A percentile compares a stretch with the other conserved stretches of the same genome.
phyloP scores from a whole-genome alignment of 257 asterid genomes.

The Prunella vulgaris region DNA sequence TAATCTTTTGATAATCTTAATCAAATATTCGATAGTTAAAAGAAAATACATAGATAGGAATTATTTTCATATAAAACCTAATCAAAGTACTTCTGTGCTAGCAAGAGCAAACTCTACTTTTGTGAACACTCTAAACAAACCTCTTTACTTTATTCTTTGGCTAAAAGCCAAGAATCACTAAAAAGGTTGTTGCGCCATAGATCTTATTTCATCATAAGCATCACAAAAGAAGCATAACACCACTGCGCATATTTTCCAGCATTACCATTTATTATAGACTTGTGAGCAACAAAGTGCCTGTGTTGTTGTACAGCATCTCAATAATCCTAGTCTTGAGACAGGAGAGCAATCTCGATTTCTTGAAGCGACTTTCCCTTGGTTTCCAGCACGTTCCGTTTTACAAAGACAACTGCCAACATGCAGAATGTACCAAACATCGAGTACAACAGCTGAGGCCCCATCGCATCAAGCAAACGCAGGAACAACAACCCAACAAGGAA shows the following conservation, averaged over 20 bases:
- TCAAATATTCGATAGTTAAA: too few relatives aligned
- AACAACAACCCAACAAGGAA: conserved; percentile 82
- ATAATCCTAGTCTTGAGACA: conserved; percentile 37
- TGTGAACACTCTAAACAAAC: too few relatives aligned
- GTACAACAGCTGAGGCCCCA: conserved; percentile 73
- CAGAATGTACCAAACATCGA: conserved; percentile 66
- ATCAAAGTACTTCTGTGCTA: too few relatives aligned
- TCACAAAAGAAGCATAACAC: too few relatives aligned
- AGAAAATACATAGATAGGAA: too few relatives aligned
- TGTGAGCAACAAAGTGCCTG: background rate
- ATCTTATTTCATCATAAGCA: background rate
- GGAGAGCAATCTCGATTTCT: conserved; percentile 92
- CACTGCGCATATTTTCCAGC: background rate
- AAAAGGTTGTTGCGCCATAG: too few relatives aligned
- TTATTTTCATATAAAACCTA: too few relatives aligned
- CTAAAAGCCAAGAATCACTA: too few relatives aligned
- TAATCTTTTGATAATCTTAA: too few relatives aligned
- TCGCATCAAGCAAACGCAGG: conserved; percentile 70
- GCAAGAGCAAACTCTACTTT: too few relatives aligned
- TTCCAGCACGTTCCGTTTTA: conserved; percentile 72
- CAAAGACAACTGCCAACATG: conserved; percentile 66
- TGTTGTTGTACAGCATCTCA: background rate
- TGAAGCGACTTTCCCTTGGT: conserved; percentile 93
- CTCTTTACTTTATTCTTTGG: too few relatives aligned
- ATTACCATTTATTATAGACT: background rate